A percentile compares a stretch with the other conserved stretches of the same genome.
Conservation (phyloP, 306 rosid genomes). For the Sechiopsis laciniata region DNA sequence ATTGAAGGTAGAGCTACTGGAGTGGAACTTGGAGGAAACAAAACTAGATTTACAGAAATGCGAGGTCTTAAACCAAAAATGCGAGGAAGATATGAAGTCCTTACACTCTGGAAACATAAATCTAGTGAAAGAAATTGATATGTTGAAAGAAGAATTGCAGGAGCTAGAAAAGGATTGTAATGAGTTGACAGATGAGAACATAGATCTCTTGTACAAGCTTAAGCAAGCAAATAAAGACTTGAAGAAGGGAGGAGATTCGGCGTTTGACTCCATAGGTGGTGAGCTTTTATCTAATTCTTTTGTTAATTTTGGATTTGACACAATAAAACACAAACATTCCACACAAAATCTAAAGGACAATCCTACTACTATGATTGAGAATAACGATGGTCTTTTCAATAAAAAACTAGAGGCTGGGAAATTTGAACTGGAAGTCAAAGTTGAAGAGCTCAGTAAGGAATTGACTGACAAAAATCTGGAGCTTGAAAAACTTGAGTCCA, state of each 20-base stretch:
- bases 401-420: conserved; percentile 26
- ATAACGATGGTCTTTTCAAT: conserved; percentile 21
- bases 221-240: conserved; percentile 52
- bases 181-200: conserved; percentile 92
- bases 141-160: conserved; percentile 62
- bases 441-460: conserved; percentile 31
- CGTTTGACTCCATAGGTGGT: conserved; percentile 31
- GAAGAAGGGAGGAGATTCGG: conserved; percentile 25
- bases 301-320: conserved; percentile 45
- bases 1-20: conserved; percentile 48
- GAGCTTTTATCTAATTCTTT: conserved; percentile 33
- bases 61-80: conserved; percentile 30
- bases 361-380: conserved; percentile 26
- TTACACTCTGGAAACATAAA: conserved; percentile 37
- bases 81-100: conserved; percentile 46
- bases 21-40: conserved; percentile 50
- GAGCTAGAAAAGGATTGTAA: conserved; percentile 89
- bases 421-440: conserved; percentile 29
- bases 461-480: conserved; percentile 26
- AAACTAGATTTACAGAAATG: conserved; percentile 33
- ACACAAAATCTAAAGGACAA: conserved; percentile 30
- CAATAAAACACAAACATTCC: conserved; percentile 33
- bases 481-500: conserved; percentile 27
- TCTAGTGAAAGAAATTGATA: conserved; percentile 51
- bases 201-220: conserved; percentile 77